Base-by-base conservation (phyloP, 148 eudicot genomes). In the Spergularia marina region DNA sequence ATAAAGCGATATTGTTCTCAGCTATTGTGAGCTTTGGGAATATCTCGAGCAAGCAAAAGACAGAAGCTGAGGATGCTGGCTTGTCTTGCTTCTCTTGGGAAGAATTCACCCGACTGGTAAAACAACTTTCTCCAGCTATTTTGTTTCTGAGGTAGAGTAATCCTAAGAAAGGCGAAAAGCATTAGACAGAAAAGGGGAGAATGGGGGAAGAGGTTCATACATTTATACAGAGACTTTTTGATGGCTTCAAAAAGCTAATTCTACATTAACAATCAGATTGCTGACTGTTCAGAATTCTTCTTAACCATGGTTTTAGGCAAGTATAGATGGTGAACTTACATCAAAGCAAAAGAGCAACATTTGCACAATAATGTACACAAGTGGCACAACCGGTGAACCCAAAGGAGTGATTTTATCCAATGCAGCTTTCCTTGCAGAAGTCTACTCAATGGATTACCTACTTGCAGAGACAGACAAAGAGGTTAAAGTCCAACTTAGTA, bases 301-400 rank as follows among this genome's bases (percentile, higher is more conserved):
- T 6, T 58, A 15, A 53, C 58, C 25, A 10, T 39, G 56, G 74
- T 87, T 80, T 8, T 81, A 96, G 99, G 99, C 91, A 75, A 81
- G 54, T 76, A 59, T 74, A 75, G 89, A 89, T 72, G 72, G 73
- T 74, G 83, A 91, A 72, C 81, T 92, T 68, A 94, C 98, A 75
- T 59, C 73, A 21, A 96, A 82, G 77, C 81, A 82, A 71, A 85
- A 76, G 70, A 77, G 86, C 10, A 89, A 87, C 74, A 84, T 85
- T 47, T 87, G 91, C 83, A 91, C 98, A 14, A 89, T 94, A 71
- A 94, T 94, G 98, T 94, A 94, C 74, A 94, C 98, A 17, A 94
- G 98, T 74, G 96, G 98, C 71, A 94, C 98, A 6, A 94, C 95
- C 0, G 99, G 97, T 68, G 99, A 92, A 70, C 98, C 98, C 36